These are phyloP conservation scores for Inga leiocalycina DNA, from an alignment of 306 rosid genomes.

Conservation along the genomic window DNA sequence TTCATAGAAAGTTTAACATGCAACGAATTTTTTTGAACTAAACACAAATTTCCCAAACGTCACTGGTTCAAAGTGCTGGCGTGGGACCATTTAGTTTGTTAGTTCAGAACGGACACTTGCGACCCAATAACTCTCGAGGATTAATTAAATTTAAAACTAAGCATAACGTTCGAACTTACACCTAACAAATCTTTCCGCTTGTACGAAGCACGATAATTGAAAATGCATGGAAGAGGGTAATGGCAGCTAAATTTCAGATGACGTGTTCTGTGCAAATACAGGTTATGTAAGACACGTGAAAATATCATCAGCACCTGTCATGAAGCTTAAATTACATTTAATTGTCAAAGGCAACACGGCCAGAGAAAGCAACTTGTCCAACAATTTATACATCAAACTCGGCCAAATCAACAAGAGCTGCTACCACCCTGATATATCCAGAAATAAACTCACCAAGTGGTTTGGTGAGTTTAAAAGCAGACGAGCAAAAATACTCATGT, in stretches of 20 bases:
- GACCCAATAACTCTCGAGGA: not conserved
- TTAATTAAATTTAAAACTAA: not conserved
- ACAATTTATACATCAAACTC: slow-evolving; percentile 44
- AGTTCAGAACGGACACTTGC: not conserved
- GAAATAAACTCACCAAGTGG: slow-evolving; percentile 26
- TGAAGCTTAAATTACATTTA: slow-evolving; percentile 31
- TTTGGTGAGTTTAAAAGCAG: slow-evolving; percentile 16
- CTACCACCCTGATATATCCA: not conserved
- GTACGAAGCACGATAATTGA: not conserved
- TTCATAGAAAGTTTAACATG: not conserved
- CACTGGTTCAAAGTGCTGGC: not conserved
- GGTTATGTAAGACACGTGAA: slow-evolving; percentile 5
- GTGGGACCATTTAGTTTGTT: not conserved
- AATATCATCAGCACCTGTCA: slow-evolving; percentile 8
- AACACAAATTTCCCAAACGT: not conserved
- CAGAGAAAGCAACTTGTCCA: slow-evolving; percentile 26
- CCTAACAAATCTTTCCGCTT: not conserved
- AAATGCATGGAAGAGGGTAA: not conserved
- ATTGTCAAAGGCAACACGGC: slow-evolving; percentile 15
- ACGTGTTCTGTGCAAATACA: not conserved
- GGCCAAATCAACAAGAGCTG: slow-evolving; percentile 19
- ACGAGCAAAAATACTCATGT: not conserved
- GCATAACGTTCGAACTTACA: not conserved
- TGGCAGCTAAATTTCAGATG: slow-evolving; percentile 7
- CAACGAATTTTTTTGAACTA: not conserved